These are phyloP conservation scores for Straminergon stramineum DNA, from an alignment of 225 moss, liverwort and hornwort species.

Conservation along the genomic window DNA sequence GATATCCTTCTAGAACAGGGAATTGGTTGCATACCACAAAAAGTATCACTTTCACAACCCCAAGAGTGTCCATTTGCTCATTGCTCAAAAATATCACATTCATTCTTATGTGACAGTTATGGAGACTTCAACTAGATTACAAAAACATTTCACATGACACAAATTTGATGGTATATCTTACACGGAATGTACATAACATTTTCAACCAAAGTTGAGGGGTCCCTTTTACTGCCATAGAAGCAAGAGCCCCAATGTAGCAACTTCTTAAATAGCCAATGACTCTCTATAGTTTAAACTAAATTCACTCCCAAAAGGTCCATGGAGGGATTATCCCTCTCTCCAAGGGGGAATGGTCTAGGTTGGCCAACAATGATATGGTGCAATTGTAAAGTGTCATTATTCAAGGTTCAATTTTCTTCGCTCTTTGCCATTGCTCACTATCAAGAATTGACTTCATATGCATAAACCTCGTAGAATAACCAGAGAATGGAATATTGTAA, in stretches of 20 bases:
- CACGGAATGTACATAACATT: too few relatives aligned
- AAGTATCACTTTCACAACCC: background rate
- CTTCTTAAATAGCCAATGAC: too few relatives aligned
- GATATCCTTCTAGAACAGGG: background rate
- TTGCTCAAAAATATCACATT: background rate
- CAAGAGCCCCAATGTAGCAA: too few relatives aligned
- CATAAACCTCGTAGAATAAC: background rate
- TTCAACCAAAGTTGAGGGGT: too few relatives aligned
- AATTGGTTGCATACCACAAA: background rate
- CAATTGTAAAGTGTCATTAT: background rate
- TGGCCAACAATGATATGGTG: too few relatives aligned
- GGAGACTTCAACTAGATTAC: background rate
- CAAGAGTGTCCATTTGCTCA: background rate
- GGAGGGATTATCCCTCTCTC: too few relatives aligned
- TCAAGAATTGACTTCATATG: background rate
- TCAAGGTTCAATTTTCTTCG: background rate
- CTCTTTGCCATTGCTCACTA: background rate
- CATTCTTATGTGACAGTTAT: background rate
- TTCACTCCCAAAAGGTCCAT: too few relatives aligned
- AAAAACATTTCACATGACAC: background rate
- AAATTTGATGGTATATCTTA: too few relatives aligned
- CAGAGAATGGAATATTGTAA: background rate
- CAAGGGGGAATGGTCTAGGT: too few relatives aligned
- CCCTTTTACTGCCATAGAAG: too few relatives aligned
- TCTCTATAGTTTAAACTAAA: too few relatives aligned